phyloP scores from a whole-genome alignment of 805 yeast genomes.

The Metschnikowia reukaufii region DNA sequence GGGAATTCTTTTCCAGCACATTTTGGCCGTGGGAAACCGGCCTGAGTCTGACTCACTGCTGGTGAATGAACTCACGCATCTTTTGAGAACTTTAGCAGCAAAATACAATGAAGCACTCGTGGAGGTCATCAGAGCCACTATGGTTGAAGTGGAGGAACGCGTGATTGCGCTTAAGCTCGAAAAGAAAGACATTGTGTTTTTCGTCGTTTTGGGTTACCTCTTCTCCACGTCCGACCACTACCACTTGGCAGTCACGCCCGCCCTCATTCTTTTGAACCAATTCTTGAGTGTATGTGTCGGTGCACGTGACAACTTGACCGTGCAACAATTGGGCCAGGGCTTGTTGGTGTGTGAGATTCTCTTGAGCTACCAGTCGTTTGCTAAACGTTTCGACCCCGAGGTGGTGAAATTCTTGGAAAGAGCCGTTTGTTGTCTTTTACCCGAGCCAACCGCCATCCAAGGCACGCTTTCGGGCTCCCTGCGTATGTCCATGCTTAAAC shows the following conservation, averaged over 20 bases:
- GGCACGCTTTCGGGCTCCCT: constrained; percentile 15
- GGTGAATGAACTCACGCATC: constrained; percentile 42
- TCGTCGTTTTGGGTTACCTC: constrained; percentile 67
- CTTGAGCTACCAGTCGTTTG: constrained; percentile 70
- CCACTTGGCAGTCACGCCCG: constrained; percentile 87
- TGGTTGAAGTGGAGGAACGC: constrained; percentile 55
- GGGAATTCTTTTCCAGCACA: constrained; percentile 61
- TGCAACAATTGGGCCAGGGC: constrained; percentile 55
- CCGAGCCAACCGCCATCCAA: constrained; percentile 30
- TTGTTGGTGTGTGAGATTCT: constrained; percentile 64
- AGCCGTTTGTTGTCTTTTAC: constrained; percentile 46
- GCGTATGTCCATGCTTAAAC: constrained; percentile 11
- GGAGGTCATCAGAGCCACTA: constrained; percentile 56
- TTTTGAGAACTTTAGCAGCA: constrained; percentile 60
- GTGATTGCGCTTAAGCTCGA: constrained; percentile 30
- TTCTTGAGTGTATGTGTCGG: constrained; percentile 40
- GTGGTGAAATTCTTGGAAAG: constrained; percentile 57
- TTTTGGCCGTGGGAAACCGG: constrained; percentile 42
- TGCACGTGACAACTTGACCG: constrained; percentile 22
- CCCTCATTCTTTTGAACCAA: constrained; percentile 71
- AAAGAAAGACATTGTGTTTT: constrained; percentile 59
- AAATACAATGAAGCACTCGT: constrained; percentile 65
- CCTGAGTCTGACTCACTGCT: constrained; percentile 25
- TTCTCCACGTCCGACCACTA: constrained; percentile 96
- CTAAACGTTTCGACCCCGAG: constrained; percentile 86